Evolutionary conservation across 2,329 filamentous ascomycete species (phyloP), one percentile per base, ranked within the genome.

Genomic region (Magnaporthiopsis poae): DNA sequence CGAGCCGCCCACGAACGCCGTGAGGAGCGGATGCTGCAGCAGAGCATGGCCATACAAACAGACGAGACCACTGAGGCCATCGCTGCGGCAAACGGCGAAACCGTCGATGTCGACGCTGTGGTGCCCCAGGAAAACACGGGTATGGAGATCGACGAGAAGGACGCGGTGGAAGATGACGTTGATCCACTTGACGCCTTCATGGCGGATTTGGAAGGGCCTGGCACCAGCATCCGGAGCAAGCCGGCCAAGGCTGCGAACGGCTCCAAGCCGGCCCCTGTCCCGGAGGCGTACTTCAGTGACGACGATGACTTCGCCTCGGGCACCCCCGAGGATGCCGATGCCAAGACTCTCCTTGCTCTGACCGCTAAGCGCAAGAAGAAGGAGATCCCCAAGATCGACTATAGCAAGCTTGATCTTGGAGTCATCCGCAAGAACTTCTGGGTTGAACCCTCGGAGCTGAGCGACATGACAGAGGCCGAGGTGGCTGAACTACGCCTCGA

Each of bases 151-250:
- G 86, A 87, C 70, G 78, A 75, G 66, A 76, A 77, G 67, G 77
- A 78, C 39, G 82, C 87, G 21, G 46, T 56, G 66, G 88, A 92
- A 66, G 91, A 92, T 62, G 86, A 91, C 39, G 79, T 95, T 52
- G 95, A 99, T 75, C 92, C 95, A 9, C 81, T 99, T 56, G 95
- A 99, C 79, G 94, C 92, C n/a, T 99, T 96, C 80, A 99, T 99
- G 95, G 89, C 88, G 65, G 86, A 84, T 68, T 81, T 87, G 21
- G 81, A 84, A 66, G 77, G 83, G 59, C 77, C 90, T 3, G 83
- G 86, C 66, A 76, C 84, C 69, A 67, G 73, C 69, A n/a, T 31
- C 39, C 64, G 68, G 66, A 59, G 67, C 4, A 72, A 69, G 64
- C 66, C 73, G 9, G 64, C 70, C 52, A 79, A 77, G 65, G 76